Evolutionary conservation across 805 yeast species (phyloP).

Genomic region (Hyphopichia homilentoma): DNA sequence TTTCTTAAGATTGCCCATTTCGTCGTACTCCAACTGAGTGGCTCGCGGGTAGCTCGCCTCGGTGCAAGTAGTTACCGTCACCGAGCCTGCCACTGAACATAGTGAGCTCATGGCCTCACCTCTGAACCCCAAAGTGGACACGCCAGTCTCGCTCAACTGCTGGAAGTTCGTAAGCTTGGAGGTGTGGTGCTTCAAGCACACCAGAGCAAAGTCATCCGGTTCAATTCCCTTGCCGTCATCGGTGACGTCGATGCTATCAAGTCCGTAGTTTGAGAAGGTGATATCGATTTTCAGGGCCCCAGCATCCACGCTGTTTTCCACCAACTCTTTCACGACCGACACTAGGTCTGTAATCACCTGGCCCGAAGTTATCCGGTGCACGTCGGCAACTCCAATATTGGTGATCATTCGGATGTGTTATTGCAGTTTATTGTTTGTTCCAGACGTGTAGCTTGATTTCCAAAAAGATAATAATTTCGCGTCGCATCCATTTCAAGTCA

Average conservation of each 20-base stretch:
- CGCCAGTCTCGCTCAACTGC: slow-evolving; percentile 38
- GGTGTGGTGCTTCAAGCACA: slow-evolving; percentile 64
- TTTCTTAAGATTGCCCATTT: slow-evolving; percentile 46
- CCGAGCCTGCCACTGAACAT: slow-evolving; percentile 48
- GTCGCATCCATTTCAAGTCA: not conserved
- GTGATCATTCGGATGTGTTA: slow-evolving; percentile 19
- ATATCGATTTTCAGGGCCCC: slow-evolving; percentile 64
- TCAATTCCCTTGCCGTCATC: slow-evolving; percentile 71
- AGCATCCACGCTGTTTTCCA: slow-evolving; percentile 88
- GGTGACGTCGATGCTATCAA: slow-evolving; percentile 61
- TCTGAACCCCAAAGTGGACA: slow-evolving; percentile 67
- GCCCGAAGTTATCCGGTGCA: slow-evolving; percentile 82
- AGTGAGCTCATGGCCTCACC: slow-evolving; percentile 79
- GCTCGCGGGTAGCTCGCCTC: slow-evolving; percentile 52
- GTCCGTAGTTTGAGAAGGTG: slow-evolving; percentile 65
- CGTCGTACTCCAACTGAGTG: slow-evolving; percentile 48
- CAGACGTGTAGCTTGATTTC: too few species aligned
- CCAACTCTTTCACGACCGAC: slow-evolving; percentile 76
- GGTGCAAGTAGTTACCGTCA: slow-evolving; percentile 51
- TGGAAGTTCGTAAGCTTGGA: slow-evolving; percentile 60
- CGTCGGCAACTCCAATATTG: slow-evolving; percentile 42
- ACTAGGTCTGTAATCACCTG: slow-evolving; percentile 83
- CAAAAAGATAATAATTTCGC: too few species aligned
- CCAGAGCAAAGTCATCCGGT: slow-evolving; percentile 44
- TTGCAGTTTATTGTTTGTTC: not conserved